Evolutionary conservation across 192 early-diverging fungal genomes (phyloP).

Genomic region (Coemansia erecta): DNA sequence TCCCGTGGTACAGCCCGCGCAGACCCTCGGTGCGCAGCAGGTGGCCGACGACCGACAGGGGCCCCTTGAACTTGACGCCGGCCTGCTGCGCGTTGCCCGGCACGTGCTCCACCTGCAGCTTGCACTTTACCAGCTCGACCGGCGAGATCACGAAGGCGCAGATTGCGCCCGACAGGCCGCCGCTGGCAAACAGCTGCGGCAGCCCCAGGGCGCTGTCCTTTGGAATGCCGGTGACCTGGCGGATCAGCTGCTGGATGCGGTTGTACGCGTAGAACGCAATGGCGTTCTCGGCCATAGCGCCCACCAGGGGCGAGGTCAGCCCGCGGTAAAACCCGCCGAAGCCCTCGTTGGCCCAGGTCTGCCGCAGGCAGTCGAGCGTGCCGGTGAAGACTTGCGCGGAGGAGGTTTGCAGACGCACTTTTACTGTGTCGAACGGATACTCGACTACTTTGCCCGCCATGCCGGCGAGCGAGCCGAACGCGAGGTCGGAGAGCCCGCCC

Average conservation of each 20-base stretch:
- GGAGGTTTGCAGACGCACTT: conserved; percentile 86
- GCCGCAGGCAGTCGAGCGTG: conserved; percentile 74
- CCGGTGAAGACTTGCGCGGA: conserved; percentile 66
- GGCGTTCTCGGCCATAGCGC: conserved; percentile 94
- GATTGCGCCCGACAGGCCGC: conserved; percentile 79
- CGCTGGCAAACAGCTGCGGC: conserved; percentile 73
- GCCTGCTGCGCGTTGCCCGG: conserved; percentile 19
- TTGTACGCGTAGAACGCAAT: conserved; percentile 86
- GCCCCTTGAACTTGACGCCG: conserved; percentile 52
- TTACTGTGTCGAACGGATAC: conserved; percentile 94
- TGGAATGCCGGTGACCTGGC: conserved; percentile 15
- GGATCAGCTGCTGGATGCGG: conserved; percentile 74
- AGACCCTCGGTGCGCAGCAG: conserved; percentile 59
- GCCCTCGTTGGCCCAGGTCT: conserved; percentile 77
- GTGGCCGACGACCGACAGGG: conserved; percentile 56
- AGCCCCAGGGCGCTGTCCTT: conserved; percentile 52
- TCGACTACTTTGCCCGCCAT: conserved; percentile 92
- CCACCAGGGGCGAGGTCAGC: conserved; percentile 84
- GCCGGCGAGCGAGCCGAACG: conserved; percentile 67
- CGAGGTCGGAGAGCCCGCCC: conserved; percentile 38
- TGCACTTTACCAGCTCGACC: conserved; percentile 94
- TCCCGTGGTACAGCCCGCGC: conserved; percentile 43
- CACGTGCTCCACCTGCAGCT: conserved; percentile 85
- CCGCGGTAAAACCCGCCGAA: conserved; percentile 87
- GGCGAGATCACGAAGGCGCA: conserved; percentile 91